Evolutionary conservation across 768 basidiomycete genomes (phyloP).

Genomic region (Auriscalpium microsporum): DNA sequence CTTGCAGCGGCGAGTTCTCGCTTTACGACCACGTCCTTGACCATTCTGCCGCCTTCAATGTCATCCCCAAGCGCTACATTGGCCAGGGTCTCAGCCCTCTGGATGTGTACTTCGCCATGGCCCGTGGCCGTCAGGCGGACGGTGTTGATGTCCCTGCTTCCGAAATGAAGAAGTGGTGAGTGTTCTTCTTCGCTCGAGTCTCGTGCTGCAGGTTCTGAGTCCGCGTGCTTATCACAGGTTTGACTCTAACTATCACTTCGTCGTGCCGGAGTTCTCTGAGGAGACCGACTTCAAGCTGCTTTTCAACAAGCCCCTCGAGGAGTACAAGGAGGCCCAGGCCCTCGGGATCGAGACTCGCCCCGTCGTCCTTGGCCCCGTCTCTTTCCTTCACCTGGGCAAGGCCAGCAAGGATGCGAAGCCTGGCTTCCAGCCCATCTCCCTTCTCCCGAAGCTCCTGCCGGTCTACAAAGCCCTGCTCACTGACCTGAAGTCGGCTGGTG

Average conservation of each 20-base stretch:
- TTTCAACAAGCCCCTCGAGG: slow-evolving; percentile 91
- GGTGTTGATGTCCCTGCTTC: slow-evolving; percentile 94
- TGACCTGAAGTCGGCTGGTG: slow-evolving; percentile 89
- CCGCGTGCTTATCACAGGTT: slow-evolving; percentile 48
- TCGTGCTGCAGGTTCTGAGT: background rate
- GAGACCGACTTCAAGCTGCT: slow-evolving; percentile 88
- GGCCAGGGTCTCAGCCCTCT: slow-evolving; percentile 80
- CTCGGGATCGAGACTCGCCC: slow-evolving; percentile 88
- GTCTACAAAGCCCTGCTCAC: slow-evolving; percentile 85
- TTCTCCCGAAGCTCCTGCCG: slow-evolving; percentile 83
- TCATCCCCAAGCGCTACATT: slow-evolving; percentile 89
- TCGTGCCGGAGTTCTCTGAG: slow-evolving; percentile 93
- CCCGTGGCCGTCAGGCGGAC: slow-evolving; percentile 91
- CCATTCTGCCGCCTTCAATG: slow-evolving; percentile 93
- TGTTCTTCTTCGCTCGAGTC: slow-evolving; percentile 10
- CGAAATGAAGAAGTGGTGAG: slow-evolving; percentile 99
- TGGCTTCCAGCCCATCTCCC: slow-evolving; percentile 84
- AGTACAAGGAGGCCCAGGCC: slow-evolving; percentile 91
- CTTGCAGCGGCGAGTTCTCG: slow-evolving; percentile 87
- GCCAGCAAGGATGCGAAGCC: slow-evolving; percentile 73
- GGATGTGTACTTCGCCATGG: slow-evolving; percentile 98
- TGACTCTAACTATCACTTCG: slow-evolving; percentile 98
- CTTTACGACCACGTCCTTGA: slow-evolving; percentile 98
- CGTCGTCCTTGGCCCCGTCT: slow-evolving; percentile 90
- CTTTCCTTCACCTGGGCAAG: slow-evolving; percentile 93